A percentile compares a stretch with the other conserved stretches of the same genome.
These are phyloP conservation scores for Lentithecium fluviatile DNA, from an alignment of 495 filamentous ascomycete species.

Conservation along the genomic window DNA sequence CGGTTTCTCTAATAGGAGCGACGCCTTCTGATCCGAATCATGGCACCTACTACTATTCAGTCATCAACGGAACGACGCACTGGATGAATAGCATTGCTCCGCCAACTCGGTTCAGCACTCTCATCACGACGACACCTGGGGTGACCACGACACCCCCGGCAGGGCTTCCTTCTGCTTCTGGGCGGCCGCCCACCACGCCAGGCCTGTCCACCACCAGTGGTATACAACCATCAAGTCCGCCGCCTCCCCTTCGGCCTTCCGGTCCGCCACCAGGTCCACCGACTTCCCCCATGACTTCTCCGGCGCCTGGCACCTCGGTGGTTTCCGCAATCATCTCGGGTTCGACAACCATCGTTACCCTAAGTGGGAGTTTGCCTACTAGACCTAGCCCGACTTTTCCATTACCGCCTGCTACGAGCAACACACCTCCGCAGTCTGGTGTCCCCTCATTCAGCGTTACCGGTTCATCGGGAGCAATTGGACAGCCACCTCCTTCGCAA, in stretches of 20 bases:
- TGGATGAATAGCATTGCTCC: slow-evolving; percentile 29
- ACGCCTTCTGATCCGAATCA: slow-evolving; percentile 13
- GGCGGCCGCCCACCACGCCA: background rate
- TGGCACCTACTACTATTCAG: slow-evolving; percentile 32
- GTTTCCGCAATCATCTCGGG: too few species aligned
- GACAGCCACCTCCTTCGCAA: too few species aligned
- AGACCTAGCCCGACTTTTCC: too few species aligned
- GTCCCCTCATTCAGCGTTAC: too few species aligned
- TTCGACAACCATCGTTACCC: too few species aligned
- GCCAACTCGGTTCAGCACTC: slow-evolving; percentile 3
- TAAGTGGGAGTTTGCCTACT: too few species aligned
- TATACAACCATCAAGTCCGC: background rate
- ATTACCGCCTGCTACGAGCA: too few species aligned
- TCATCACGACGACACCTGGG: background rate
- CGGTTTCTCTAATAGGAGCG: slow-evolving; percentile 23
- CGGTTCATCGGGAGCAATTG: too few species aligned
- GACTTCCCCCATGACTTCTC: too few species aligned
- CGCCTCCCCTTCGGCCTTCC: background rate
- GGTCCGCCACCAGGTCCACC: too few species aligned
- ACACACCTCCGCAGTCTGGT: too few species aligned
- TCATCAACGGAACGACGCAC: slow-evolving; percentile 26
- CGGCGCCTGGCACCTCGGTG: too few species aligned
- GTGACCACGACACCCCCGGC: background rate
- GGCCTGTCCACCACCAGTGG: background rate
- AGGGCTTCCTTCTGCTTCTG: background rate